phyloP scores from a whole-genome alignment of 1,284 basidiomycete genomes.

The Omphalotus olearius region DNA sequence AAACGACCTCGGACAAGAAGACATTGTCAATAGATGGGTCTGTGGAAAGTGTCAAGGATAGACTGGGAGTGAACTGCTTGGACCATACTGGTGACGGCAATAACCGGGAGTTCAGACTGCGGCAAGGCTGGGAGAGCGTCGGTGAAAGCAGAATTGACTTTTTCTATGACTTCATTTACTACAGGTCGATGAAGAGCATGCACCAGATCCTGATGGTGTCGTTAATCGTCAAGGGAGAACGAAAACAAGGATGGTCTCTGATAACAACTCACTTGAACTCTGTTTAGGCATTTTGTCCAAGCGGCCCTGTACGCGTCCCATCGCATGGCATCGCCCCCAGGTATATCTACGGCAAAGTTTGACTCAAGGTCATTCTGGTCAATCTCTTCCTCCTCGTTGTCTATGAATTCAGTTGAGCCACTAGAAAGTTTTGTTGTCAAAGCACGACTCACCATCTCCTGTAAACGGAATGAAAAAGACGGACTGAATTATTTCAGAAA shows the following conservation, averaged over 20 bases:
- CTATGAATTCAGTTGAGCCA: background rate
- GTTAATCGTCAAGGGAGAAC: background rate
- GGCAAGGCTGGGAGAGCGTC: slow-evolving; percentile 42
- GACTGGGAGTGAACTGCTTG: background rate
- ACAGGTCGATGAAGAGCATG: slow-evolving; percentile 37
- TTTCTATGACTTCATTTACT: slow-evolving; percentile 33
- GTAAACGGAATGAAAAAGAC: slow-evolving; percentile 27
- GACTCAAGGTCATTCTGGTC: background rate
- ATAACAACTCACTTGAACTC: slow-evolving; percentile 8
- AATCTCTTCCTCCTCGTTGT: slow-evolving; percentile 1
- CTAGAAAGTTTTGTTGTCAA: background rate
- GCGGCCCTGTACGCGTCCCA: slow-evolving; percentile 12
- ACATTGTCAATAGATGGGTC: slow-evolving; percentile 33
- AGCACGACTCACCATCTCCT: slow-evolving; percentile 11
- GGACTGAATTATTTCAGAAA: slow-evolving; percentile 17
- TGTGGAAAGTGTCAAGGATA: slow-evolving; percentile 22
- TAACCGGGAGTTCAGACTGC: slow-evolving; percentile 48
- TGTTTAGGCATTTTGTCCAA: slow-evolving; percentile 12
- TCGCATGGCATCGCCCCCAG: background rate
- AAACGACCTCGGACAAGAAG: slow-evolving; percentile 42
- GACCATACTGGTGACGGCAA: slow-evolving; percentile 48
- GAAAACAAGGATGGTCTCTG: background rate
- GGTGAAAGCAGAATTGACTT: slow-evolving; percentile 36
- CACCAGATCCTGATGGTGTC: background rate
- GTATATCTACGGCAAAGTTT: background rate